A percentile compares a stretch with the other conserved stretches of the same genome.
Conservation (phyloP, 2,329 filamentous ascomycete genomes). For the Dryadomyces quercus-mongolicae region DNA sequence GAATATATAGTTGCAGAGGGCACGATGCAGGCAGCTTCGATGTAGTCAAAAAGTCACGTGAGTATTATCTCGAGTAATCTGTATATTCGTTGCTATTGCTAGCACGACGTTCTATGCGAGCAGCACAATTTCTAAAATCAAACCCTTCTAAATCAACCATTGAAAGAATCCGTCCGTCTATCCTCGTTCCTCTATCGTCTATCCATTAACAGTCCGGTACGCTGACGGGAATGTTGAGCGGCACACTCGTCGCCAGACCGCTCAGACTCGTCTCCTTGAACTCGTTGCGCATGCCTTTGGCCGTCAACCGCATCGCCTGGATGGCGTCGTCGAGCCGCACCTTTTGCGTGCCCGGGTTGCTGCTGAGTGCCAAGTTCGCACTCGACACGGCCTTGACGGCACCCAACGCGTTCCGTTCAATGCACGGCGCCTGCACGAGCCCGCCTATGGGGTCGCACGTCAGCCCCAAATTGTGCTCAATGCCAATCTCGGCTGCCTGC, state of each 20-base stretch:
- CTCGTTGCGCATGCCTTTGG: slow-evolving; percentile 38
- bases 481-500: slow-evolving; percentile 39
- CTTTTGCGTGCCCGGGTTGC: slow-evolving; percentile 29
- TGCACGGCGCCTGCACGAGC: slow-evolving; percentile 37
- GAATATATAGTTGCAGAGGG: too few species aligned
- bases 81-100: too few species aligned
- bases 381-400: slow-evolving; percentile 39
- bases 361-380: slow-evolving; percentile 35
- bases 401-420: slow-evolving; percentile 37
- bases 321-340: slow-evolving; percentile 38
- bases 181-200: too few species aligned
- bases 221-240: slow-evolving; percentile 36
- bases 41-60: too few species aligned
- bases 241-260: slow-evolving; percentile 27
- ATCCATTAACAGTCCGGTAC: slow-evolving; percentile 33
- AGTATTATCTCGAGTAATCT: too few species aligned
- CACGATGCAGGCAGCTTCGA: too few species aligned
- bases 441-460: slow-evolving; percentile 39
- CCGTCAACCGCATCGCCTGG: slow-evolving; percentile 36
- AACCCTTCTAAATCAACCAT: neutral
- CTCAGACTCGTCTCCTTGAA: slow-evolving; percentile 41
- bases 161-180: too few species aligned
- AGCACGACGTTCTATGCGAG: too few species aligned
- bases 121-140: too few species aligned
- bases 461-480: slow-evolving; percentile 38